These are phyloP conservation scores for Mortierella sp. DNA, from an alignment of 371 early-diverging fungal species.

Conservation along the genomic window DNA sequence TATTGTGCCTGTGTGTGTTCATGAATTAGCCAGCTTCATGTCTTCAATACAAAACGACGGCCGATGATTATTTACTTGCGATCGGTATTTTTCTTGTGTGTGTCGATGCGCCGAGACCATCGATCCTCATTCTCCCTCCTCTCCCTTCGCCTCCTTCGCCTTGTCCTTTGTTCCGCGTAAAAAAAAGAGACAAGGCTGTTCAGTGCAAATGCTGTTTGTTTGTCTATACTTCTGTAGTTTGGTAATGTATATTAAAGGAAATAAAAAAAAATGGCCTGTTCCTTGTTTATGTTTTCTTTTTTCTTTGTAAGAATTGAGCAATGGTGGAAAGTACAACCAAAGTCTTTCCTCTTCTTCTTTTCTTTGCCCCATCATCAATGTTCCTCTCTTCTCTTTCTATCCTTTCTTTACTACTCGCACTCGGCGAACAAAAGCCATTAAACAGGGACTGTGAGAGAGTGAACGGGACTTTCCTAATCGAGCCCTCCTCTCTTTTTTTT, in stretches of 20 bases:
- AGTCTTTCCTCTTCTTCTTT: not conserved
- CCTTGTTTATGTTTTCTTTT: too few relatives aligned
- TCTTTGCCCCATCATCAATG: too few relatives aligned
- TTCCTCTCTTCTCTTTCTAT: too few relatives aligned
- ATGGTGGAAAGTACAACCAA: not conserved
- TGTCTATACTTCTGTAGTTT: too few relatives aligned
- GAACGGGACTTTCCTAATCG: not conserved
- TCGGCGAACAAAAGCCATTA: not conserved
- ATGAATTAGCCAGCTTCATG: not conserved
- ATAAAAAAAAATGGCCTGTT: too few relatives aligned
- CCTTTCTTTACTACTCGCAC: not conserved
- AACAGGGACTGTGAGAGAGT: constrained; percentile 2
- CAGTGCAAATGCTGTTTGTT: not conserved
- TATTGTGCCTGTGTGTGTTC: not conserved
- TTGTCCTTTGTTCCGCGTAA: too few relatives aligned
- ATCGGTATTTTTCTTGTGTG: not conserved
- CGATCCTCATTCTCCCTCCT: too few relatives aligned
- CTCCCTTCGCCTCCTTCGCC: too few relatives aligned
- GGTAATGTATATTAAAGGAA: too few relatives aligned
- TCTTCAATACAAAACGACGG: not conserved
- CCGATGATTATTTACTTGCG: not conserved
- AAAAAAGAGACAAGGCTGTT: too few relatives aligned
- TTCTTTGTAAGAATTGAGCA: not conserved
- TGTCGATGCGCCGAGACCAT: not conserved
- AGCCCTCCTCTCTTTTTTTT: not conserved